These are phyloP conservation scores for Mariannaea sp. DNA, from an alignment of 2,329 filamentous ascomycete genomes.

Conservation along the genomic window DNA sequence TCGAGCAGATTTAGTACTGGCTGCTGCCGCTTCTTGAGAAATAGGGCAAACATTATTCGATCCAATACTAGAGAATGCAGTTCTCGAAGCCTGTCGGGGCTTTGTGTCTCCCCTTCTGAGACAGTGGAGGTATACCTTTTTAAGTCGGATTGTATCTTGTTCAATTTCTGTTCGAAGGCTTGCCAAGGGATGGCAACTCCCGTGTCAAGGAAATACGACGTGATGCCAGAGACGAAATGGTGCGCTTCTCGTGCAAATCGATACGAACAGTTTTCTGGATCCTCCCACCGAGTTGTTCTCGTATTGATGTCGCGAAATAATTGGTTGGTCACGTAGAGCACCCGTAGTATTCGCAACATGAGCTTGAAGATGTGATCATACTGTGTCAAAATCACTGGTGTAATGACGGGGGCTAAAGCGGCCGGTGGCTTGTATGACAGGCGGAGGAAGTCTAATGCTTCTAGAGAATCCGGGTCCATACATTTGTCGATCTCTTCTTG, in stretches of 20 bases:
- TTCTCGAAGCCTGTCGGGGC: constrained; percentile 69
- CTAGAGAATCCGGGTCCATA: constrained; percentile 79
- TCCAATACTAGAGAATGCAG: constrained; percentile 77
- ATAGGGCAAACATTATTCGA: constrained; percentile 72
- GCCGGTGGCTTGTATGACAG: constrained; percentile 80
- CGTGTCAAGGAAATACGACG: constrained; percentile 79
- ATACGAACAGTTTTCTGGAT: constrained; percentile 48
- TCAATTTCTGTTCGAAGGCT: constrained; percentile 68
- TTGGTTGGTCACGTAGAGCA: constrained; percentile 75
- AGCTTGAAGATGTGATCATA: constrained; percentile 87
- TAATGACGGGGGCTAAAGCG: constrained; percentile 75
- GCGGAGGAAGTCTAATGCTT: constrained; percentile 91
- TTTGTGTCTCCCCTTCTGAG: constrained; percentile 44
- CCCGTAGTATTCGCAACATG: constrained; percentile 75
- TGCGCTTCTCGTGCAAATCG: constrained; percentile 77
- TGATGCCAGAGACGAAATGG: constrained; percentile 75
- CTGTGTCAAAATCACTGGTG: constrained; percentile 69
- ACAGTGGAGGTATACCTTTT: constrained; percentile 47
- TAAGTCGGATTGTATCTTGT: constrained; percentile 64
- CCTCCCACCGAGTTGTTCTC: constrained; percentile 42
- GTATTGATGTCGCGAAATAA: constrained; percentile 63
- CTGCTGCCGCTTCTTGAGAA: constrained; percentile 75
- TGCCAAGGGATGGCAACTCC: constrained; percentile 77
- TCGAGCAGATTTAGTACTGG: constrained; percentile 75
- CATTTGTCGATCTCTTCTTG: constrained; percentile 80